Evolutionary conservation across 2,329 filamentous ascomycete species (phyloP).

Genomic region (Scedosporium dehoogii): DNA sequence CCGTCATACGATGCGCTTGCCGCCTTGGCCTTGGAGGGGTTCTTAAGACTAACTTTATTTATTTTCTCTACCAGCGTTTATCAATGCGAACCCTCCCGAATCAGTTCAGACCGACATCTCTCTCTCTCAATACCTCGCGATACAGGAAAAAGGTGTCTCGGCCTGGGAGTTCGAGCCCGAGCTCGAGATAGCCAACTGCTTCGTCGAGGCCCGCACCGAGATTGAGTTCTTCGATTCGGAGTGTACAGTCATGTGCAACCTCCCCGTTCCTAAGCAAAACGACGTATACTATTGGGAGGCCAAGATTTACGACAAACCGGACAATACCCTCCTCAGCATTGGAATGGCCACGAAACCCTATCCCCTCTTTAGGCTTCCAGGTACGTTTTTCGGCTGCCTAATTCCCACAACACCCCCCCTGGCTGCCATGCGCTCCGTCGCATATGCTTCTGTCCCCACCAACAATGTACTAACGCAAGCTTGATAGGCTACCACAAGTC

Average conservation of each 20-base stretch:
- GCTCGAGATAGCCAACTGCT: slow-evolving; percentile 96
- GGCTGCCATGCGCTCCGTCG: too few relatives aligned
- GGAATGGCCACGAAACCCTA: slow-evolving; percentile 97
- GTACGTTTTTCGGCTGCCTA: slow-evolving; percentile 38
- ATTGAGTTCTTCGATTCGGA: slow-evolving; percentile 99
- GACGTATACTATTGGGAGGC: slow-evolving; percentile 99
- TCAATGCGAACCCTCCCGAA: slow-evolving; percentile 89
- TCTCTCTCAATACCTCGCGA: slow-evolving; percentile 91
- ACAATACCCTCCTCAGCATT: slow-evolving; percentile 75
- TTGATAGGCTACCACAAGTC: slow-evolving; percentile 71
- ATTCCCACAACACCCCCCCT: background rate
- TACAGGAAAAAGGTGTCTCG: slow-evolving; percentile 98
- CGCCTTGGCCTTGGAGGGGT: background rate
- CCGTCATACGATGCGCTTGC: background rate
- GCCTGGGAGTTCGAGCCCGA: slow-evolving; percentile 99
- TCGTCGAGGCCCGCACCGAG: slow-evolving; percentile 91
- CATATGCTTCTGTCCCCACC: too few relatives aligned
- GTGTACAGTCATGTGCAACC: slow-evolving; percentile 92
- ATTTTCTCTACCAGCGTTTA: slow-evolving; percentile 57
- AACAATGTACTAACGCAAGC: background rate
- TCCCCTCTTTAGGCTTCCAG: slow-evolving; percentile 84
- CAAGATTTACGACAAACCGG: slow-evolving; percentile 96
- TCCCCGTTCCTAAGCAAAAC: slow-evolving; percentile 96
- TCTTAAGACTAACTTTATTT: slow-evolving; percentile 11
- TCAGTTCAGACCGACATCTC: slow-evolving; percentile 95